Evolutionary conservation across 2,329 filamentous ascomycete species (phyloP).

Genomic region (Erysiphe pulchra): DNA sequence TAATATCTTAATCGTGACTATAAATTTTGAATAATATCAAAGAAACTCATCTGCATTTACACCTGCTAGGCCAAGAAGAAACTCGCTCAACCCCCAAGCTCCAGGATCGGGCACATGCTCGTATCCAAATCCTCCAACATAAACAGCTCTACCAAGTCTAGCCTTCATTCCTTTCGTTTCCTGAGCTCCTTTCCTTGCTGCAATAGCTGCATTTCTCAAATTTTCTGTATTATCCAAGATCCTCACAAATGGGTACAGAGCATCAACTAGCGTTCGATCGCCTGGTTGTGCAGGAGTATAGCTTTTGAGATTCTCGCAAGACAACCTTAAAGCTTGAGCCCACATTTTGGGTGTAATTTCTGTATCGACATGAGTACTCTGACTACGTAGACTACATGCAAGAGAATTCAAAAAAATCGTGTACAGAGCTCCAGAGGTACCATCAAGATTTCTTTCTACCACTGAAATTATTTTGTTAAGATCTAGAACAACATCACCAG

Average conservation of each 20-base stretch:
- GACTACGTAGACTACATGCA: constrained; percentile 11
- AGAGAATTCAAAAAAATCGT: constrained; percentile 53
- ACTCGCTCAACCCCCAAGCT: constrained; percentile 47
- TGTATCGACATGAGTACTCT: constrained; percentile 3
- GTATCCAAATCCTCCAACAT: constrained; percentile 52
- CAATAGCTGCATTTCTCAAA: constrained; percentile 46
- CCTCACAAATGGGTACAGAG: constrained; percentile 66
- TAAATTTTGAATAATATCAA: too few relatives aligned
- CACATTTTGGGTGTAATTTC: constrained; percentile 24
- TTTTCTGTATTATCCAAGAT: constrained; percentile 38
- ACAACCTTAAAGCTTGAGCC: constrained; percentile 39
- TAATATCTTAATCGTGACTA: too few relatives aligned
- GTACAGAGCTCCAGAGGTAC: constrained; percentile 51
- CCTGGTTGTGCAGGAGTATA: constrained; percentile 82
- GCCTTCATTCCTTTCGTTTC: constrained; percentile 82
- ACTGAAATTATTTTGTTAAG: constrained; percentile 33
- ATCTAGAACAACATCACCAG: constrained; percentile 31
- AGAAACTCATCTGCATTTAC: constrained; percentile 8
- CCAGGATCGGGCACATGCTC: constrained; percentile 56
- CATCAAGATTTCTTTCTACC: constrained; percentile 47
- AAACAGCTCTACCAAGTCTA: constrained; percentile 60
- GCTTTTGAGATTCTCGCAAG: constrained; percentile 42
- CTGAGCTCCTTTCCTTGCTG: constrained; percentile 50
- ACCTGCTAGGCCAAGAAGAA: constrained; percentile 53
- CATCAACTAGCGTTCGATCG: constrained; percentile 77